Conservation (phyloP, 129 eudicot species). For the Flaveria robusta region DNA sequence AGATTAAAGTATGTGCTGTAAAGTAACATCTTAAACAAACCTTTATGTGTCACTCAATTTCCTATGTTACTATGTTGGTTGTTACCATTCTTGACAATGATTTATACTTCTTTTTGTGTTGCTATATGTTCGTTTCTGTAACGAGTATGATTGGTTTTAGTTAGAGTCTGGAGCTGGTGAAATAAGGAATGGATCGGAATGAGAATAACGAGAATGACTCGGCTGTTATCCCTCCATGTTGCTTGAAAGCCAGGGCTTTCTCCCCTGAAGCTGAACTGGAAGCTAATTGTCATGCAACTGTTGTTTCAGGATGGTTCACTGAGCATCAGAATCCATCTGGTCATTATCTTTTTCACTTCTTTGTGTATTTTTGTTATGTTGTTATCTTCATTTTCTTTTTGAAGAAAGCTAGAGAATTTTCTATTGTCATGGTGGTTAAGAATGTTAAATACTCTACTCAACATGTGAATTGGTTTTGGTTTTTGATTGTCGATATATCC, state of each 20-base stretch:
- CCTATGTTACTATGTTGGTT: constrained; percentile 18
- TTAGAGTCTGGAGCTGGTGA: constrained; percentile 45
- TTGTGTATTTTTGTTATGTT: constrained; percentile 9
- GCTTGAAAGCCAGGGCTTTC: constrained; percentile 73
- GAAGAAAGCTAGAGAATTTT: background rate
- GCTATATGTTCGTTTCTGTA: background rate
- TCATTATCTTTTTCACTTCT: constrained; percentile 30
- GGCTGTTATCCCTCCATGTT: constrained; percentile 67
- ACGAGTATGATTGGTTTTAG: constrained; percentile 24
- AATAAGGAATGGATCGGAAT: constrained; percentile 49
- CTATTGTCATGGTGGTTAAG: too few relatives aligned
- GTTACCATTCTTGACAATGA: constrained; percentile 15
- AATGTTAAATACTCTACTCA: background rate
- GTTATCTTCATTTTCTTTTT: background rate
- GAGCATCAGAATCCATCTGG: constrained; percentile 52
- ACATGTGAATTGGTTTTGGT: background rate
- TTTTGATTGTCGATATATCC: constrained; percentile 1
- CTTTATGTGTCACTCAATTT: background rate
- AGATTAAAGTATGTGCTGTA: constrained; percentile 20
- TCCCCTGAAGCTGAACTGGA: constrained; percentile 59
- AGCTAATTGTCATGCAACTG: constrained; percentile 77
- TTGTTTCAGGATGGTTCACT: constrained; percentile 97
- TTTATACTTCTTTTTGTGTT: background rate
- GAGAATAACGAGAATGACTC: constrained; percentile 39
- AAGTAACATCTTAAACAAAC: constrained; percentile 16